Percentiles rank a stretch among this genome's conserved stretches.
Evolutionary conservation across 2,329 filamentous ascomycete species (phyloP).

Genomic region (Sclerotiophoma versabilis): DNA sequence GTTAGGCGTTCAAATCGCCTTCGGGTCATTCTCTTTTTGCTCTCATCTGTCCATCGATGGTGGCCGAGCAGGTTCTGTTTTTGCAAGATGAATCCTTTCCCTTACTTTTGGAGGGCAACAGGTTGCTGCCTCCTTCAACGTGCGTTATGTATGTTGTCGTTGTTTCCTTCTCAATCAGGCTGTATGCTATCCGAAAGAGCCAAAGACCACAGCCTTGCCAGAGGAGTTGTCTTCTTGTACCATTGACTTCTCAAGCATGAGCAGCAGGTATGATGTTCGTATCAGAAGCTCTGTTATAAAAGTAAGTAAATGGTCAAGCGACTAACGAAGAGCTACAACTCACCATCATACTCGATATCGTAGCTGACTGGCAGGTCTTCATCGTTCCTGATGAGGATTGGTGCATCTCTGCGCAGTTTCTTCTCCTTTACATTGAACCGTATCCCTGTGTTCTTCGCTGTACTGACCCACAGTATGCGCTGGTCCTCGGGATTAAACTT

Average conservation of each 20-base stretch:
- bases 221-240: conserved; percentile 65
- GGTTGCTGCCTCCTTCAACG: not conserved
- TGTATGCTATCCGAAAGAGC: conserved; percentile 51
- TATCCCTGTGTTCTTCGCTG: conserved; percentile 69
- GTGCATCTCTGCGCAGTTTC: conserved; percentile 54
- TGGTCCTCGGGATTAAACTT: conserved; percentile 23
- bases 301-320: not conserved
- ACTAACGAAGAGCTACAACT: conserved; percentile 23
- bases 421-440: conserved; percentile 69
- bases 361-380: conserved; percentile 75
- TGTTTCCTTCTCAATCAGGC: conserved; percentile 6
- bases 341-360: conserved; percentile 75
- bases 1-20: conserved; percentile 39
- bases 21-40: conserved; percentile 32
- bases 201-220: conserved; percentile 73
- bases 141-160: not conserved
- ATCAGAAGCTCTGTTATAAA: conserved; percentile 37
- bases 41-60: not conserved
- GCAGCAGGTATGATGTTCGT: conserved; percentile 40
- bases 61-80: not conserved
- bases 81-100: conserved; percentile 1
- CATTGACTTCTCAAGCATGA: conserved; percentile 69
- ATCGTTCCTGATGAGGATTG: conserved; percentile 64
- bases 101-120: not conserved
- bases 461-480: conserved; percentile 72